Conservation (phyloP, 2,329 filamentous ascomycete species). For the Cercospora brassicicola region DNA sequence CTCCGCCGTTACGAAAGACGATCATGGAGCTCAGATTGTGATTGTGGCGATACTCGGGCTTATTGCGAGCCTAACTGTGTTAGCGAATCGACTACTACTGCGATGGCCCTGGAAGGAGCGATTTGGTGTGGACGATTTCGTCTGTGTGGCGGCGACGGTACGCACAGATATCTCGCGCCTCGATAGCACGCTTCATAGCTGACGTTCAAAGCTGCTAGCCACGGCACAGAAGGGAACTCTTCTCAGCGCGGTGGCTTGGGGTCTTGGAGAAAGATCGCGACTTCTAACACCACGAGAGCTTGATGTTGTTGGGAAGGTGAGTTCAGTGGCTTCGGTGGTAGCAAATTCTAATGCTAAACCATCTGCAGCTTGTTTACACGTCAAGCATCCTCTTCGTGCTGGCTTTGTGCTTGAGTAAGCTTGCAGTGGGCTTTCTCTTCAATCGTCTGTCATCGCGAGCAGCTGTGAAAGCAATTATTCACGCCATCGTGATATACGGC, state of each 20-base stretch:
- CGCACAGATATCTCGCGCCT: not conserved
- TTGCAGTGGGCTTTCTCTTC: conserved; percentile 22
- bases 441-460: conserved; percentile 19
- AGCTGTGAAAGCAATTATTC: conserved; percentile 6
- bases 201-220: not conserved
- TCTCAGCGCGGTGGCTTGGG: conserved; percentile 7
- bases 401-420: conserved; percentile 22
- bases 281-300: not conserved
- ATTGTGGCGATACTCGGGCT: conserved; percentile 22
- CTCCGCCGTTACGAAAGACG: conserved; percentile 20
- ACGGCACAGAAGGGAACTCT: conserved; percentile 1
- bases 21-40: conserved; percentile 19
- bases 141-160: conserved; percentile 14
- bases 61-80: conserved; percentile 14
- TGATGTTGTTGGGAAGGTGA: conserved; percentile 5
- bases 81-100: conserved; percentile 3
- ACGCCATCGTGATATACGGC: not conserved
- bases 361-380: conserved; percentile 21
- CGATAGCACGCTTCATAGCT: not conserved
- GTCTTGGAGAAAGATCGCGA: conserved; percentile 1
- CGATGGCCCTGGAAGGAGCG: conserved; percentile 11
- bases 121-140: conserved; percentile 9
- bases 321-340: not conserved
- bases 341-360: not conserved
- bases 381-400: conserved; percentile 20